A percentile compares a stretch with the other conserved stretches of the same genome.
These are phyloP conservation scores for Phytophthora hybrid DNA, from an alignment of 352 stramenopile genomes.

Conservation along the genomic window DNA sequence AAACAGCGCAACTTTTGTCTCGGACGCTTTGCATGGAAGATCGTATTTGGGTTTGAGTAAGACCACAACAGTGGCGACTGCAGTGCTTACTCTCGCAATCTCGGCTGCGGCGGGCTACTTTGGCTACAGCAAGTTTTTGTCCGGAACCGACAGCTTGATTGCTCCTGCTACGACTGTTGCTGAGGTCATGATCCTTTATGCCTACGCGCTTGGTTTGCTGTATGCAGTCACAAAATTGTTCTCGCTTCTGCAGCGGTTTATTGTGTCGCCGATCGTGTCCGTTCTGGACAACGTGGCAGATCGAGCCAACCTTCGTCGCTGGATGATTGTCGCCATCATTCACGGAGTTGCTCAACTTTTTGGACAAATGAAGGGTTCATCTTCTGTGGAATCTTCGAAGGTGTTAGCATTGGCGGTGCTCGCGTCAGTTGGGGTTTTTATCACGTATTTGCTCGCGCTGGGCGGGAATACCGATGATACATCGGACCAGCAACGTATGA, in stretches of 20 bases:
- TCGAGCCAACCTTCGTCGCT: slow-evolving; percentile 48
- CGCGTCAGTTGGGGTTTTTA: slow-evolving; percentile 51
- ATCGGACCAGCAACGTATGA: slow-evolving; percentile 62
- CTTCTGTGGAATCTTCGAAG: slow-evolving; percentile 42
- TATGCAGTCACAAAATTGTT: slow-evolving; percentile 54
- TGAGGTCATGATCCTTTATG: slow-evolving; percentile 58
- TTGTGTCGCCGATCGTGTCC: slow-evolving; percentile 47
- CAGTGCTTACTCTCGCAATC: slow-evolving; percentile 21
- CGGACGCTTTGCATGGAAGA: slow-evolving; percentile 11
- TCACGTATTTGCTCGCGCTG: slow-evolving; percentile 60
- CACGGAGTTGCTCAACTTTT: slow-evolving; percentile 47
- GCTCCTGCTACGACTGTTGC: slow-evolving; percentile 10
- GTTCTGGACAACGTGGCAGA: slow-evolving; percentile 32
- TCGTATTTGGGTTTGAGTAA: slow-evolving; percentile 19
- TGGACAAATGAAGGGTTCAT: slow-evolving; percentile 45
- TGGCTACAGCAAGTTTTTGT: slow-evolving; percentile 27
- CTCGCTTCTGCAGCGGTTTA: slow-evolving; percentile 44
- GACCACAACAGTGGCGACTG: slow-evolving; percentile 4
- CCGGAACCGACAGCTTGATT: slow-evolving; percentile 1
- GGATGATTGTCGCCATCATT: slow-evolving; percentile 58
- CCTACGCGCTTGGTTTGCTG: slow-evolving; percentile 64
- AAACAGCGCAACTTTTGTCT: slow-evolving; percentile 10
- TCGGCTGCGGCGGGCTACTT: slow-evolving; percentile 22
- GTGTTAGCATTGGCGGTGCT: slow-evolving; percentile 63
- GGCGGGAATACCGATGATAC: slow-evolving; percentile 46